Evolutionary conservation across 2,329 filamentous ascomycete genomes (phyloP).

Genomic region (Cephalotrichum gorgonifer): DNA sequence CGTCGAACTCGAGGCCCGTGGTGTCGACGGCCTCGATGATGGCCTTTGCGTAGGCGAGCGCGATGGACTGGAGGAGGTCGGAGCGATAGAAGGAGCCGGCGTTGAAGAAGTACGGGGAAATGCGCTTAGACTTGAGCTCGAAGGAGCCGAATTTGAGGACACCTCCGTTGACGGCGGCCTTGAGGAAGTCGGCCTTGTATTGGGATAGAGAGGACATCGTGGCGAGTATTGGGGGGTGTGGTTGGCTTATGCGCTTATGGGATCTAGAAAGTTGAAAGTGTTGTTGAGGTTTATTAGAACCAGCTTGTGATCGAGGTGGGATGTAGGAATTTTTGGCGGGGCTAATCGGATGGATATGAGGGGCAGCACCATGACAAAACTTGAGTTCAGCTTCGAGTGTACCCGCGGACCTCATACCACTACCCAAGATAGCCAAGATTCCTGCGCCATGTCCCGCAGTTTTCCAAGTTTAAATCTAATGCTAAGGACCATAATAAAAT

Average conservation of each 20-base stretch:
- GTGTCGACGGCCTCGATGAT: constrained; percentile 39
- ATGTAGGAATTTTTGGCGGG: not conserved
- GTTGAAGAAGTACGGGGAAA: constrained; percentile 97
- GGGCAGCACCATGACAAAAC: not conserved
- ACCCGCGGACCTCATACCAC: no score
- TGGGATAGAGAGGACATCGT: constrained; percentile 37
- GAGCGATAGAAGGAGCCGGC: constrained; percentile 82
- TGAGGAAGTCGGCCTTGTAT: constrained; percentile 66
- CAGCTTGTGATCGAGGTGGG: not conserved
- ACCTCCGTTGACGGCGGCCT: constrained; percentile 55
- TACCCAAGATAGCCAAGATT: no score
- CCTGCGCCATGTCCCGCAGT: no score
- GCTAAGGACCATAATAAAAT: no score
- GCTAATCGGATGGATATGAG: not conserved
- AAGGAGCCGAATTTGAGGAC: constrained; percentile 76
- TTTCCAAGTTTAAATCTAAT: no score
- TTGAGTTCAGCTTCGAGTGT: no score
- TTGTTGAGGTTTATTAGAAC: not conserved
- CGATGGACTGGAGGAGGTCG: constrained; percentile 65
- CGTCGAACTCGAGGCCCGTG: constrained; percentile 54
- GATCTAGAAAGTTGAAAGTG: not conserved
- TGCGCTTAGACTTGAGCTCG: constrained; percentile 84
- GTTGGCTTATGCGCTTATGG: not conserved
- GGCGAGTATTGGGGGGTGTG: constrained; percentile 5
- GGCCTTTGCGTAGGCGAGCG: constrained; percentile 67